phyloP scores from a whole-genome alignment of 2,329 filamentous ascomycete genomes.

The Harringtonia lauricola region DNA sequence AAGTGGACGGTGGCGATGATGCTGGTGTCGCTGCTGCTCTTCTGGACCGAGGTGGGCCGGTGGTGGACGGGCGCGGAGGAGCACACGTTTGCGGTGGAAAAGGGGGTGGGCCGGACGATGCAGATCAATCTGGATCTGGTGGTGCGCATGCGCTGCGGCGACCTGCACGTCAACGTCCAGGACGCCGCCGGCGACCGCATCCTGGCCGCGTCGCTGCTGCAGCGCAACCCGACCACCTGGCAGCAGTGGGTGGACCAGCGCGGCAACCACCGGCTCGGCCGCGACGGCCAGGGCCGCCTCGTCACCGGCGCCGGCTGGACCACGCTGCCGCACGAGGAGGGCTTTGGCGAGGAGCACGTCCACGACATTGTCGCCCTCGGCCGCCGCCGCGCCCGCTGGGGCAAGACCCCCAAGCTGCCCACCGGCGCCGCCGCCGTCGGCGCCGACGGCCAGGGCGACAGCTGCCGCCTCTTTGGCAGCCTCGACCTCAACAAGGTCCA shows the following conservation, averaged over 20 bases:
- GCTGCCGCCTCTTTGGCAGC: constrained; percentile 82
- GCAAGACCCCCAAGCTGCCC: constrained; percentile 63
- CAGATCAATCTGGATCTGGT: constrained; percentile 97
- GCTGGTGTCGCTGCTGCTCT: constrained; percentile 61
- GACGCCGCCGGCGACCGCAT: constrained; percentile 90
- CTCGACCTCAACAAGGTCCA: constrained; percentile 93
- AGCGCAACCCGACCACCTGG: constrained; percentile 72
- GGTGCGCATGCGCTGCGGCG: constrained; percentile 73
- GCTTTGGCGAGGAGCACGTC: constrained; percentile 71
- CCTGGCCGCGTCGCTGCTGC: constrained; percentile 63
- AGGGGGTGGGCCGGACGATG: constrained; percentile 74
- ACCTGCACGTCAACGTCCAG: constrained; percentile 94
- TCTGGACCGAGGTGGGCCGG: constrained; percentile 64
- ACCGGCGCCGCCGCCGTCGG: constrained; percentile 35
- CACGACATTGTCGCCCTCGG: constrained; percentile 76
- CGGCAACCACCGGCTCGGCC: constrained; percentile 51
- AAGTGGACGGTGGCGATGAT: constrained; percentile 86
- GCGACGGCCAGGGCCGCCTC: constrained; percentile 41
- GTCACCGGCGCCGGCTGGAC: constrained; percentile 49
- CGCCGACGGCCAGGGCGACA: no score
- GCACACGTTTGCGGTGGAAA: constrained; percentile 89
- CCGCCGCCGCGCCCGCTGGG: constrained; percentile 52
- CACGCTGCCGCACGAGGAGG: constrained; percentile 44
- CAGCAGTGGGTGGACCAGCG: constrained; percentile 64
- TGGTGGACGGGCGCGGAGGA: constrained; percentile 81